Percentiles rank a stretch among this genome's conserved stretches.
Evolutionary conservation across 306 rosid species (phyloP).

Genomic region (Rubus idaeus): DNA sequence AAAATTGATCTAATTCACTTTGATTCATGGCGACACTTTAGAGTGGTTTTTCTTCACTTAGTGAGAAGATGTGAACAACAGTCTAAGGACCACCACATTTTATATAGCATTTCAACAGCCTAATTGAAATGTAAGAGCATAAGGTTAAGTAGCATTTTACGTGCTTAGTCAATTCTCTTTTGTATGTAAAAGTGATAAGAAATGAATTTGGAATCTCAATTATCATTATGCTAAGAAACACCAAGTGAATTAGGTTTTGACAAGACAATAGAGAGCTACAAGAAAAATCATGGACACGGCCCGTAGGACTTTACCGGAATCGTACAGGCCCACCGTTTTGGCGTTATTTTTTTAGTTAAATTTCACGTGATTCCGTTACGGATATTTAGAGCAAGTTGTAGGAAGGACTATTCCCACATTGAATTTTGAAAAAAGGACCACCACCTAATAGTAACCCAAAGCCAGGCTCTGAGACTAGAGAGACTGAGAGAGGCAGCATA

Average conservation of each 20-base stretch:
- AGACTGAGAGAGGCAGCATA: no score
- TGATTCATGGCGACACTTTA: not conserved
- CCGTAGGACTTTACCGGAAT: not conserved
- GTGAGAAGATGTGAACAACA: no score
- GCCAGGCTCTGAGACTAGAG: not conserved
- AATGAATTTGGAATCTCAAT: not conserved
- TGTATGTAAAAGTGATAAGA: no score
- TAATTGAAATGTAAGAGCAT: no score
- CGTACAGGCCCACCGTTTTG: not conserved
- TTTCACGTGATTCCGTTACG: slow-evolving; percentile 40
- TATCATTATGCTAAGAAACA: not conserved
- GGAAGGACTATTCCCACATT: slow-evolving; percentile 23
- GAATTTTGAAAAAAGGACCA: slow-evolving; percentile 24
- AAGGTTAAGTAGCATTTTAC: no score
- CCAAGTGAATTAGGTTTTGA: not conserved
- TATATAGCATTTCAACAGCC: no score
- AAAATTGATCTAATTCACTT: not conserved
- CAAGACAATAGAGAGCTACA: not conserved
- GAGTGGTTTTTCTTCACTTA: no score
- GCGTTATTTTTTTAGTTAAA: not conserved
- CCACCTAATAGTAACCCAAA: not conserved
- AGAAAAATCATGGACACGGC: not conserved
- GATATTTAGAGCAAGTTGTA: slow-evolving; percentile 22
- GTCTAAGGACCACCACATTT: no score
- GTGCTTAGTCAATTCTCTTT: no score